These are phyloP conservation scores for Iodosphaeria phyllophila DNA, from an alignment of 2,329 filamentous ascomycete genomes.

Conservation along the genomic window DNA sequence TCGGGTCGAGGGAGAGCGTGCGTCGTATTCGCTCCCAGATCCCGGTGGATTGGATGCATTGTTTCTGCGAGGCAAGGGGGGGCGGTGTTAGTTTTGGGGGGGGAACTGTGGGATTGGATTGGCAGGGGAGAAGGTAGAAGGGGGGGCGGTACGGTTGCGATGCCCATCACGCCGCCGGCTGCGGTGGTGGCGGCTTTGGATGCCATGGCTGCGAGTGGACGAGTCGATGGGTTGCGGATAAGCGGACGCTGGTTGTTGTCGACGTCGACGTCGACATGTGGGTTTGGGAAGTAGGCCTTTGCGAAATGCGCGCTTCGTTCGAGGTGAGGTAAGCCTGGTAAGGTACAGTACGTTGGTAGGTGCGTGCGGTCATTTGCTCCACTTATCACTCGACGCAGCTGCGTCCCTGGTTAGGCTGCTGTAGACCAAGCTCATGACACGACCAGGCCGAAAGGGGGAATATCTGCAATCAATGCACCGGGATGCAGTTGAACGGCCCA, in stretches of 20 bases:
- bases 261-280: slow-evolving; percentile 1
- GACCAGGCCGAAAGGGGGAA: too few species aligned
- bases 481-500: too few species aligned
- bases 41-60: slow-evolving; percentile 78
- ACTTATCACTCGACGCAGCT: too few species aligned
- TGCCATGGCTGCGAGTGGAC: slow-evolving; percentile 29
- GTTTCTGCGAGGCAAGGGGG: too few species aligned
- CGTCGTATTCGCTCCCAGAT: slow-evolving; percentile 75
- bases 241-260: background rate
- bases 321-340: too few species aligned
- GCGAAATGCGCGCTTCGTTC: slow-evolving; percentile 1
- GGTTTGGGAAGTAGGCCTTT: background rate
- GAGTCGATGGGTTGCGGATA: background rate
- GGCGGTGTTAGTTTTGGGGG: slow-evolving; percentile 5
- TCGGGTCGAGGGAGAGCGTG: slow-evolving; percentile 61
- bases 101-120: background rate
- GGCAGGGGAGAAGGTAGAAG: slow-evolving; percentile 1
- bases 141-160: slow-evolving; percentile 33
- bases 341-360: too few species aligned
- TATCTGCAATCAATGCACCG: too few species aligned
- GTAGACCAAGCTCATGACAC: too few species aligned
- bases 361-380: too few species aligned
- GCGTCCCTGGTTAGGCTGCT: too few species aligned
- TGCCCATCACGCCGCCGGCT: slow-evolving; percentile 31
- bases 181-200: slow-evolving; percentile 39